Evolutionary conservation across 257 asterid genomes (phyloP), one percentile per base, ranked within the genome.

Genomic region (Petunia secreta): DNA sequence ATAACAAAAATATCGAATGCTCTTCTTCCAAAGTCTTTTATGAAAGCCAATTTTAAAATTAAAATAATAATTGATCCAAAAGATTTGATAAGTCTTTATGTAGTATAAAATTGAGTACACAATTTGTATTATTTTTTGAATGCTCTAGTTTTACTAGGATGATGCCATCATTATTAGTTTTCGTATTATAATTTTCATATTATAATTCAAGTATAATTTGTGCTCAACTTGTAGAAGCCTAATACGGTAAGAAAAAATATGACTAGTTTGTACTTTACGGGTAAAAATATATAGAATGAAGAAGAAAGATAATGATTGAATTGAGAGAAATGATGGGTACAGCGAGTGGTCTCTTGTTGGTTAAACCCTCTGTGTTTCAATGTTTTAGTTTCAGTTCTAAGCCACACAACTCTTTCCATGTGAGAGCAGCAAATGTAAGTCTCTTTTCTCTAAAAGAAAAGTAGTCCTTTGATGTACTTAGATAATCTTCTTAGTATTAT

Each of bases 391-490:
- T 81, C 91, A 43, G 63, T 25, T 34, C 66, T 65, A 84, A 80
- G 25, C 81, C 83, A 57, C 71, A 82, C 75, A 78, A 16, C 63
- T 50, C 89, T 74, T 69, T 88, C 81, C 73, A 54, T 83, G 82
- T 86, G 75, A 88, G 83, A 92, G 87, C 95, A 46, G 85, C 92
- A 62, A 16, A 85, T 63, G 94, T 89, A 79, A 53, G 68, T 82
- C 7, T 13, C 13, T 46, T 40, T 34, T 39, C 40, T 39, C 46
- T 2, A 15, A 0, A 71, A 71, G 34, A 9, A 34, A 0, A 3
- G 43, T 5, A 25, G 25, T 25, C 25, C 25, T 25, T 25, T 25
- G 25, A 25, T 25, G 25, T 25, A 25, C 0, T 25, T 25, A 25
- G 25, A 25, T 25, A 25, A 25, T 25, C 25, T 25, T 25, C 25